Evolutionary conservation across 371 early-diverging fungal genomes (phyloP).

Genomic region (Mitosporidium daphniae): DNA sequence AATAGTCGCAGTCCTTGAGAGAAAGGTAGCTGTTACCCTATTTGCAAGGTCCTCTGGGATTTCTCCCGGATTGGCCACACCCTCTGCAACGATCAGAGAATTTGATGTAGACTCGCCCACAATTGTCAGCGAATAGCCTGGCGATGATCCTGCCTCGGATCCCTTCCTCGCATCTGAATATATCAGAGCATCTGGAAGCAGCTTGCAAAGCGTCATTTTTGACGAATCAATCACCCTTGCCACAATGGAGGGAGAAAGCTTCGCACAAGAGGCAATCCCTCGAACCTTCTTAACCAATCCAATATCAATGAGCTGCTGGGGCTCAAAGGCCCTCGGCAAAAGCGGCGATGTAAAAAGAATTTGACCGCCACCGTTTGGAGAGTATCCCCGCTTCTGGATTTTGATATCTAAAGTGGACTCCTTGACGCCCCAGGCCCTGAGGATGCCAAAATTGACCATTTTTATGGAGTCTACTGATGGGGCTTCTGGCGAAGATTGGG

Average conservation of each 20-base stretch:
- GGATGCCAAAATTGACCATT: slow-evolving; percentile 52
- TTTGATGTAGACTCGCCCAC: slow-evolving; percentile 64
- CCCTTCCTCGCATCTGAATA: slow-evolving; percentile 81
- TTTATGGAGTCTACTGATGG: too few species aligned
- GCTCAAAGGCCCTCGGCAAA: slow-evolving; percentile 31
- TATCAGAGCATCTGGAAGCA: slow-evolving; percentile 71
- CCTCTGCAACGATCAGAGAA: slow-evolving; percentile 35
- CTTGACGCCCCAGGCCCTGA: slow-evolving; percentile 38
- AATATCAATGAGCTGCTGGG: slow-evolving; percentile 32
- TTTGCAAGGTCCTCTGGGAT: slow-evolving; percentile 51
- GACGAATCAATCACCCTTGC: slow-evolving; percentile 62
- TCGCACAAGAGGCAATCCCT: slow-evolving; percentile 48
- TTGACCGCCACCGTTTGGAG: slow-evolving; percentile 75
- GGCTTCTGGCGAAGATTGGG: too few species aligned
- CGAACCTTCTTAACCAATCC: slow-evolving; percentile 59
- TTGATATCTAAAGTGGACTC: slow-evolving; percentile 7
- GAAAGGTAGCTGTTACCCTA: slow-evolving; percentile 23
- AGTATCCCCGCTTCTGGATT: slow-evolving; percentile 55
- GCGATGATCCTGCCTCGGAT: slow-evolving; percentile 53
- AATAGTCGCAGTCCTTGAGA: slow-evolving; percentile 39
- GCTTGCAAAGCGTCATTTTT: slow-evolving; percentile 33
- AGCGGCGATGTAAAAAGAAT: slow-evolving; percentile 40
- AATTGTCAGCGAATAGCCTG: slow-evolving; percentile 53
- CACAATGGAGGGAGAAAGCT: slow-evolving; percentile 69
- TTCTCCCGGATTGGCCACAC: slow-evolving; percentile 10